A percentile compares a stretch with the other conserved stretches of the same genome.
Evolutionary conservation across 1,139 yeast species (phyloP).

Genomic region (Zygoascus meyerae): DNA sequence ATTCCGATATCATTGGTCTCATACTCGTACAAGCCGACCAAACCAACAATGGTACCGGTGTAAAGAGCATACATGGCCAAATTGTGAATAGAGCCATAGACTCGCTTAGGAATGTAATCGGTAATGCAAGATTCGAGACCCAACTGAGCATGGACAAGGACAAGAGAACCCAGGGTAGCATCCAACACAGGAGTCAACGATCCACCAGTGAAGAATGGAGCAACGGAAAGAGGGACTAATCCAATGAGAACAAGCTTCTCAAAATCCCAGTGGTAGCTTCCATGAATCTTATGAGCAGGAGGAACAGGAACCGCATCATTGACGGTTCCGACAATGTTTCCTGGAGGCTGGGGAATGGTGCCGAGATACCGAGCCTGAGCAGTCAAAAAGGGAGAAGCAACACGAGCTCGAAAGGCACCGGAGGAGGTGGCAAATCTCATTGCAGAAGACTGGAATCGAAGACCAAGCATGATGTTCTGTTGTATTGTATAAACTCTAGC

Average conservation of each 20-base stretch:
- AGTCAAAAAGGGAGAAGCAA: not conserved
- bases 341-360: constrained; percentile 37
- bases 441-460: not conserved
- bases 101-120: constrained; percentile 83
- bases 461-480: not conserved
- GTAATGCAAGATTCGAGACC: constrained; percentile 84
- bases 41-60: constrained; percentile 62
- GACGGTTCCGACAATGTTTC: constrained; percentile 53
- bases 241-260: constrained; percentile 65
- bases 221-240: constrained; percentile 65
- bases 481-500: no score
- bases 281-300: constrained; percentile 55
- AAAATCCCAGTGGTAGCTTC: constrained; percentile 85
- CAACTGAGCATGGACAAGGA: constrained; percentile 68
- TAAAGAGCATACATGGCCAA: constrained; percentile 59
- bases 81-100: constrained; percentile 66
- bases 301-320: constrained; percentile 77
- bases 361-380: constrained; percentile 1
- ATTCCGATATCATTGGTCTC: constrained; percentile 72
- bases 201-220: constrained; percentile 67
- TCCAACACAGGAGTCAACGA: constrained; percentile 63
- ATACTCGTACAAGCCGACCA: constrained; percentile 76
- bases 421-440: not conserved
- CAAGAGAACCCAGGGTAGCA: constrained; percentile 54
- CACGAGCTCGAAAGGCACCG: not conserved